Conservation (phyloP, 1,284 basidiomycete genomes). For the Cutaneotrichosporon mucoides region DNA sequence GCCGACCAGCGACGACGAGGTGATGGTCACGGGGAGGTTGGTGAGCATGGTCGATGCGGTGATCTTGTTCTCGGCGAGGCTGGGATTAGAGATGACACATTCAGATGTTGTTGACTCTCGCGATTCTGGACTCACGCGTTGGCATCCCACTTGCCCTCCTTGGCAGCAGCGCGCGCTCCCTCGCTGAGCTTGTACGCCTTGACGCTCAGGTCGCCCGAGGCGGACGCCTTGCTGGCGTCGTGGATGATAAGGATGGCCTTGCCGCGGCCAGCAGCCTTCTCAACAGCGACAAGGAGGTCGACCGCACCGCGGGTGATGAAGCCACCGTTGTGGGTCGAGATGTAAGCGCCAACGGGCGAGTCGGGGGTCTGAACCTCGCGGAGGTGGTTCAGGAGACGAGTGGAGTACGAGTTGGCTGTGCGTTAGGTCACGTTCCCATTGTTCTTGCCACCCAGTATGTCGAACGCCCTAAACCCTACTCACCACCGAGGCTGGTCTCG, state of each 20-base stretch:
- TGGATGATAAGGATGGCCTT: slow-evolving; percentile 88
- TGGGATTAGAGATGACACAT: slow-evolving; percentile 41
- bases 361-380: slow-evolving; percentile 83
- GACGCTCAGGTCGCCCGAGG: slow-evolving; percentile 82
- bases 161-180: slow-evolving; percentile 80
- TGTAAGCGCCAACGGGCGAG: slow-evolving; percentile 94
- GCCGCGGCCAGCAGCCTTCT: slow-evolving; percentile 59
- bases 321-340: slow-evolving; percentile 82
- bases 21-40: slow-evolving; percentile 83
- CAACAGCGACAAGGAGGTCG: slow-evolving; percentile 74
- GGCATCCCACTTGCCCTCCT: slow-evolving; percentile 80
- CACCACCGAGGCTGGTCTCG: slow-evolving; percentile 40
- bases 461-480: slow-evolving; percentile 13
- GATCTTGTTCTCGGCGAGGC: slow-evolving; percentile 77
- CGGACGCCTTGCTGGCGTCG: slow-evolving; percentile 62
- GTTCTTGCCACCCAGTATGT: neutral
- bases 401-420: slow-evolving; percentile 40
- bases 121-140: slow-evolving; percentile 58
- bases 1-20: slow-evolving; percentile 77
- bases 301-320: slow-evolving; percentile 87
- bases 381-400: slow-evolving; percentile 42
- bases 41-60: slow-evolving; percentile 87
- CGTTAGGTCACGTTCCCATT: neutral
- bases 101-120: no score
- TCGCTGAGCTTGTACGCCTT: slow-evolving; percentile 84